A percentile compares a stretch with the other conserved stretches of the same genome.
Conservation (phyloP, 139 green algal species). For the Pleodorina starrii region DNA sequence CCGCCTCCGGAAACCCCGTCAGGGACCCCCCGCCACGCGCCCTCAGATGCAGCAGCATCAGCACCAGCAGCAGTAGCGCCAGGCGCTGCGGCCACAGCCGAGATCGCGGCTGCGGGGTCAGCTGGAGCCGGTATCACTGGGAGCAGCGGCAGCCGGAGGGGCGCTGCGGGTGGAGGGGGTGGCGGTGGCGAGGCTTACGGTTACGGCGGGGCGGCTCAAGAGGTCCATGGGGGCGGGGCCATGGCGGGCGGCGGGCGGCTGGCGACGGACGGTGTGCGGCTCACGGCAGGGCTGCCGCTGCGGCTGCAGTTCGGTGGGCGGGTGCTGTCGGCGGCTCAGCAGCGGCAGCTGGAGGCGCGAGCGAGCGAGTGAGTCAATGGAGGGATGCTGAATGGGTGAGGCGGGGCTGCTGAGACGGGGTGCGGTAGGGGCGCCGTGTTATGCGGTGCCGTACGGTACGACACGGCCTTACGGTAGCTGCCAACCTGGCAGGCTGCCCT, state of each 20-base stretch:
- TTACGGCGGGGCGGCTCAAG: too few relatives aligned
- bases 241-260: too few relatives aligned
- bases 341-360: background rate
- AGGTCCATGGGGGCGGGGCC: too few relatives aligned
- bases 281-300: background rate
- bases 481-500: too few relatives aligned
- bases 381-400: background rate
- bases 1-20: too few relatives aligned
- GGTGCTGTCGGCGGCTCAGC: background rate
- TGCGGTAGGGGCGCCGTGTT: too few relatives aligned
- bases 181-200: too few relatives aligned
- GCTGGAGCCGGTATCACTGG: background rate
- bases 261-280: background rate
- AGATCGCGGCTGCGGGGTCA: background rate
- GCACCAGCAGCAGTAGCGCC: background rate
- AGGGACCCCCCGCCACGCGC: too few relatives aligned
- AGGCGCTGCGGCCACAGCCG: background rate
- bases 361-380: conserved; percentile 1
- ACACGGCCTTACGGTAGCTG: too few relatives aligned
- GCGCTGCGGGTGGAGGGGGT: background rate
- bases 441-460: too few relatives aligned
- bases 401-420: background rate
- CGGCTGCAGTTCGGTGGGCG: conserved; percentile 24
- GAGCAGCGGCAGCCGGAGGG: background rate
- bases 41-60: background rate